Conservation (phyloP, 768 basidiomycete genomes). For the Suillus alpinus region DNA sequence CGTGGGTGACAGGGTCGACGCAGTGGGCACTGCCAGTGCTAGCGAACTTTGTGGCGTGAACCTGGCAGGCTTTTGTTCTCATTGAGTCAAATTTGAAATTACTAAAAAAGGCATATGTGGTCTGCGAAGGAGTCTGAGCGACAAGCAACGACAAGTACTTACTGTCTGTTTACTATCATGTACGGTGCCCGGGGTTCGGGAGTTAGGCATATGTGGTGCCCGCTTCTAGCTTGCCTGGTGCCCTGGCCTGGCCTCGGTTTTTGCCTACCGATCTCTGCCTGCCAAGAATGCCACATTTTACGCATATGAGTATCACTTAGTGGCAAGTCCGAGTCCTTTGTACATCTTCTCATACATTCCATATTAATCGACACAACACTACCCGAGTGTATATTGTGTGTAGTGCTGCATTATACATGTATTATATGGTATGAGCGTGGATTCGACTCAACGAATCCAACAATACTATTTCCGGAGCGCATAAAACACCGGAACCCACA, state of each 20-base stretch:
- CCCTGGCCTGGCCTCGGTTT: neutral
- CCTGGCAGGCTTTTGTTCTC: neutral
- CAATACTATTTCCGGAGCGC: slow-evolving; percentile 11
- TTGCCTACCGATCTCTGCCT: neutral
- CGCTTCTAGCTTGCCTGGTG: neutral
- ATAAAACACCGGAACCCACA: slow-evolving; percentile 28
- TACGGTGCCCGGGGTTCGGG: neutral
- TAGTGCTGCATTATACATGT: neutral
- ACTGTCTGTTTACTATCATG: neutral
- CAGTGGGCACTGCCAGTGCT: neutral
- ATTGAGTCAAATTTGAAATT: neutral
- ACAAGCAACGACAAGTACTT: neutral
- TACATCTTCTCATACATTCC: neutral
- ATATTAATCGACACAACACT: neutral
- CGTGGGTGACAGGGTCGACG: neutral
- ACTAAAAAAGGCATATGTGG: neutral
- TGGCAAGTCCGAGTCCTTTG: neutral
- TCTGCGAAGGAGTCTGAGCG: neutral
- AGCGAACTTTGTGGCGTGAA: neutral
- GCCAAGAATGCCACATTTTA: neutral
- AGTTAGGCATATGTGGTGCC: neutral
- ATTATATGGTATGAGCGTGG: neutral
- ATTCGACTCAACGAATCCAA: neutral
- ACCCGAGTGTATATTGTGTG: too few species aligned
- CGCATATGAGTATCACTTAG: too few species aligned